Evolutionary conservation across 371 early-diverging fungal genomes (phyloP).

Genomic region (Fennellomyces sp.): DNA sequence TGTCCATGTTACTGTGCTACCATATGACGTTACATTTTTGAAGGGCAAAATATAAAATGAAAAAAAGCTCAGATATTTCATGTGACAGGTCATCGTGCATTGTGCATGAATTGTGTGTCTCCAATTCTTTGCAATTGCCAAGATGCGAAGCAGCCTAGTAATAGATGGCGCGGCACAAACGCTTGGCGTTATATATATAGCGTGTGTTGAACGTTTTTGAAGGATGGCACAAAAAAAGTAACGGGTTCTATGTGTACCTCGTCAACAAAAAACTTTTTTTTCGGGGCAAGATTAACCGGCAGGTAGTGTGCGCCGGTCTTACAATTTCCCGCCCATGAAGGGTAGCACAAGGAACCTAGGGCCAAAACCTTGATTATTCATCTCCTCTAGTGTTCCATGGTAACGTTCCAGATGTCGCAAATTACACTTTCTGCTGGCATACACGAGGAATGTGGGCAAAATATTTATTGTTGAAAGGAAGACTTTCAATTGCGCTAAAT

Average conservation of each 20-base stretch:
- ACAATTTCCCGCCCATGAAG: neutral
- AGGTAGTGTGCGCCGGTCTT: neutral
- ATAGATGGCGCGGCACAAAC: too few relatives aligned
- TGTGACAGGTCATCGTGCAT: neutral
- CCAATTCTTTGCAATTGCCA: neutral
- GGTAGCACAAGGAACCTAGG: neutral
- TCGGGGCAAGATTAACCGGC: neutral
- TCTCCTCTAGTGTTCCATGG: neutral
- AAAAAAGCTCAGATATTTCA: neutral
- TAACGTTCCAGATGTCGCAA: neutral
- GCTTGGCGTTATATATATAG: too few relatives aligned
- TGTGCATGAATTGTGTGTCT: neutral
- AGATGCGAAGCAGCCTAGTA: too few relatives aligned
- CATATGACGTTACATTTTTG: conserved; percentile 14
- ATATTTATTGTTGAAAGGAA: neutral
- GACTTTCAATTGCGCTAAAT: neutral
- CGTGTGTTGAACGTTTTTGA: too few relatives aligned
- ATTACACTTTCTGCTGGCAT: too few relatives aligned
- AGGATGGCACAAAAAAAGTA: neutral
- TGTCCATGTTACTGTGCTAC: conserved; percentile 4
- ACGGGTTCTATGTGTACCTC: neutral
- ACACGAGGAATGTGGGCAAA: too few relatives aligned
- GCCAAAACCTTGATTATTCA: too few relatives aligned
- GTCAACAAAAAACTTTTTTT: neutral
- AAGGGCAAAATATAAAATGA: neutral